phyloP scores from a whole-genome alignment of 2,329 filamentous ascomycete genomes.

The Phyllosticta paracitricarpa region DNA sequence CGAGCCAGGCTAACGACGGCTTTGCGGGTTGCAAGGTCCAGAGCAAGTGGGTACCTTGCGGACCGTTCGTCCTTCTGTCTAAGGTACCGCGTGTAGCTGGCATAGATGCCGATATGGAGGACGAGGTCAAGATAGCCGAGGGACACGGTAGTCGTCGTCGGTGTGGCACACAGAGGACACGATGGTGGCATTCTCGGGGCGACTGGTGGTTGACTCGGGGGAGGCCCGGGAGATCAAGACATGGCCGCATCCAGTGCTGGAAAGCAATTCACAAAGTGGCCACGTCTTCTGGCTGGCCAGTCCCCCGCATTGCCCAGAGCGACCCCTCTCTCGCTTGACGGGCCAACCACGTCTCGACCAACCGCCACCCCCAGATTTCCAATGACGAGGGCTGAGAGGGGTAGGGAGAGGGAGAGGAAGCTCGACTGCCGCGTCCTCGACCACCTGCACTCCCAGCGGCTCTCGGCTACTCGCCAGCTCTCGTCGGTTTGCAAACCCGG shows the following conservation, averaged over 20 bases:
- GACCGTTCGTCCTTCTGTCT: neutral
- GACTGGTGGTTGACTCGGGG: neutral
- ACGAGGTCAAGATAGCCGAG: neutral
- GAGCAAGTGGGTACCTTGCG: neutral
- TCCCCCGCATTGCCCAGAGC: neutral
- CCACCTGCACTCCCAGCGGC: neutral
- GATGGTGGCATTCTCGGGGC: no score
- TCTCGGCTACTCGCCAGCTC: conserved; percentile 1
- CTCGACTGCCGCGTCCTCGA: neutral
- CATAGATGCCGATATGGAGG: neutral
- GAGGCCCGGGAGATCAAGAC: neutral
- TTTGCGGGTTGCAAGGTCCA: neutral
- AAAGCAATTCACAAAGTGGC: neutral
- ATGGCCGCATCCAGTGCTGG: neutral
- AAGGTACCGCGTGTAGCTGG: neutral
- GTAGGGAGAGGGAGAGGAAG: neutral
- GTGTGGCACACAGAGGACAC: neutral
- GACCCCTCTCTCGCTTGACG: neutral
- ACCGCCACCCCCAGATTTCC: neutral
- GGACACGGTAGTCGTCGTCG: neutral
- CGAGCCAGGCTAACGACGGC: neutral
- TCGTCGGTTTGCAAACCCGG: conserved; percentile 1
- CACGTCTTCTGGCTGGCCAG: neutral
- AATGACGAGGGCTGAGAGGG: neutral
- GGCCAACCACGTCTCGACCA: neutral